Conservation (phyloP, 345 rosid genomes). For the Capsella bursapastoris region DNA sequence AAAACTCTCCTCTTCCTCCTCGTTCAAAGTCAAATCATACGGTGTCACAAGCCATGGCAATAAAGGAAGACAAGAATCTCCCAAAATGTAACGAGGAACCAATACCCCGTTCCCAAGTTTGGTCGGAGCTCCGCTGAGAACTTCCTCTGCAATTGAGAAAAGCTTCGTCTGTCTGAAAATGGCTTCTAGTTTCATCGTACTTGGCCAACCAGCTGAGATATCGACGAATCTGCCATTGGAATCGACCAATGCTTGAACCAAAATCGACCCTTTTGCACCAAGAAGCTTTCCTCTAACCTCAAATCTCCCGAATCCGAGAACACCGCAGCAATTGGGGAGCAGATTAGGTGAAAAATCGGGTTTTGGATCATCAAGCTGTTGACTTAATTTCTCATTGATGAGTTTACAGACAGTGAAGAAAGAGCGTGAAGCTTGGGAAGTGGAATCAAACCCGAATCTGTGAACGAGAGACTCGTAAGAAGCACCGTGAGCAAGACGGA, state of each 20-base stretch:
- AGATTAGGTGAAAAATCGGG: slow-evolving; percentile 60
- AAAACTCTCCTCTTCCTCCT: slow-evolving; percentile 57
- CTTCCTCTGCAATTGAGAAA: slow-evolving; percentile 40
- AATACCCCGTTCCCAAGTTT: slow-evolving; percentile 51
- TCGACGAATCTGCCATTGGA: slow-evolving; percentile 67
- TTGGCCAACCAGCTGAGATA: slow-evolving; percentile 89
- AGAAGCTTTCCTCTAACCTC: slow-evolving; percentile 53
- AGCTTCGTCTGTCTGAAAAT: slow-evolving; percentile 60
- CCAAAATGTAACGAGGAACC: slow-evolving; percentile 66
- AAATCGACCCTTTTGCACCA: slow-evolving; percentile 54
- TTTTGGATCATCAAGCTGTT: slow-evolving; percentile 49
- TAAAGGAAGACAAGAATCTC: slow-evolving; percentile 70
- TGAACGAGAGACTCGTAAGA: slow-evolving; percentile 55
- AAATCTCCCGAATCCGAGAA: slow-evolving; percentile 66
- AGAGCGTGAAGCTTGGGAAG: slow-evolving; percentile 58
- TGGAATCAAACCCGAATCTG: slow-evolving; percentile 57
- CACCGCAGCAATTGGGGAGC: slow-evolving; percentile 81
- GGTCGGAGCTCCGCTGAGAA: slow-evolving; percentile 51
- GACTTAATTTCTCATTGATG: slow-evolving; percentile 52
- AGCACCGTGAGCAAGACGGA: slow-evolving; percentile 75
- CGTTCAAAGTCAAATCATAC: slow-evolving; percentile 38
- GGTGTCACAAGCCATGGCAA: slow-evolving; percentile 81
- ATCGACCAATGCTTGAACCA: slow-evolving; percentile 85
- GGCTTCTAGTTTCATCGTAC: slow-evolving; percentile 52
- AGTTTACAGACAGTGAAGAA: slow-evolving; percentile 69